A percentile compares a stretch with the other conserved stretches of the same genome.
Conservation (phyloP, 768 basidiomycete genomes). For the Gloeophyllum trabeum region DNA sequence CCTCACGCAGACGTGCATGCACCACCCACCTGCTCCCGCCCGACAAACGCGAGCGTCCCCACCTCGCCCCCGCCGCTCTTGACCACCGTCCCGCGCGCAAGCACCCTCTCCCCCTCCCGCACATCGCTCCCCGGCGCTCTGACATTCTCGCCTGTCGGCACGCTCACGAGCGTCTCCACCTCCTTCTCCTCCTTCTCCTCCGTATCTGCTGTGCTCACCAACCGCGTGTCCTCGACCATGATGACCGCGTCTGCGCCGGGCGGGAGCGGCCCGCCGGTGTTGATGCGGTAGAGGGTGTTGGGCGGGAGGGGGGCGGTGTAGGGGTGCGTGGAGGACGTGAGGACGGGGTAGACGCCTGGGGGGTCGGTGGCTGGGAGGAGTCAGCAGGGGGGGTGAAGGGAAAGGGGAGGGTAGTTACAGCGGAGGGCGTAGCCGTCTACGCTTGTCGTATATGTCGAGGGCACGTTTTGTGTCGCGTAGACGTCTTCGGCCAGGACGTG, state of each 20-base stretch:
- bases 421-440: constrained; percentile 84
- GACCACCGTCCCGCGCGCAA: constrained; percentile 51
- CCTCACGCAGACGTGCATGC: neutral
- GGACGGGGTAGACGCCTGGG: constrained; percentile 55
- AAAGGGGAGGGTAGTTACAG: constrained; percentile 28
- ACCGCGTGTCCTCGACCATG: constrained; percentile 88
- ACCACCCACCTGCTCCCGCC: constrained; percentile 49
- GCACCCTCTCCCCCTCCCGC: constrained; percentile 49
- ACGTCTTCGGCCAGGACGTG: constrained; percentile 72
- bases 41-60: constrained; percentile 74
- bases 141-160: constrained; percentile 60
- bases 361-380: constrained; percentile 43
- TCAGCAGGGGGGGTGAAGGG: neutral
- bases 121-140: constrained; percentile 70
- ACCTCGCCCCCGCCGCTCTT: constrained; percentile 68
- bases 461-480: constrained; percentile 51
- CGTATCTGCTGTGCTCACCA: constrained; percentile 18
- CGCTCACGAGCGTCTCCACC: constrained; percentile 55
- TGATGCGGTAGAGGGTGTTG: constrained; percentile 57
- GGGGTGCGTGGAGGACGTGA: constrained; percentile 38
- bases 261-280: constrained; percentile 80
- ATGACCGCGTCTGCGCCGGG: constrained; percentile 67
- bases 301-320: constrained; percentile 29
- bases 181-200: constrained; percentile 55
- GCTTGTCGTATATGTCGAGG: constrained; percentile 57